These are phyloP conservation scores for Penicillium silybi DNA, from an alignment of 495 filamentous ascomycete genomes.

Conservation along the genomic window DNA sequence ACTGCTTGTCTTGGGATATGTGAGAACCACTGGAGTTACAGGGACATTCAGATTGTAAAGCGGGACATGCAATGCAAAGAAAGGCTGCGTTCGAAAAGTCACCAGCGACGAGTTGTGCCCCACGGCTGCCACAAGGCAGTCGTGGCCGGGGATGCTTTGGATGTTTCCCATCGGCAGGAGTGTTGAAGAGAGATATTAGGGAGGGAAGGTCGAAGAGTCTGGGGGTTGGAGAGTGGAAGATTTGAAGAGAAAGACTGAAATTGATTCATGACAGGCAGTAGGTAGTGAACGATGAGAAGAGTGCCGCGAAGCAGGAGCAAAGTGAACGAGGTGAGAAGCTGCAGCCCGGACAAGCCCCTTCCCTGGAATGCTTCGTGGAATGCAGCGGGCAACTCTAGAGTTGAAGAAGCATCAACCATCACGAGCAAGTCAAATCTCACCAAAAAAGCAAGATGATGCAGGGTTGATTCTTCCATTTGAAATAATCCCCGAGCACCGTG, in stretches of 20 bases:
- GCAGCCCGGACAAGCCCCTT: not conserved
- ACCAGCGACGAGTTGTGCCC: conserved; percentile 5
- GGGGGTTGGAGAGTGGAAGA: not conserved
- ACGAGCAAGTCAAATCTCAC: not conserved
- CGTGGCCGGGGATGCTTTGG: conserved; percentile 9
- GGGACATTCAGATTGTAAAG: conserved; percentile 61
- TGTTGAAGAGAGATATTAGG: not conserved
- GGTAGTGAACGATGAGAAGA: too few species aligned
- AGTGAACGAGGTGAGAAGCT: not conserved
- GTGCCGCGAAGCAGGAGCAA: not conserved
- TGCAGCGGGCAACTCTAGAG: not conserved
- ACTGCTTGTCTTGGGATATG: conserved; percentile 51
- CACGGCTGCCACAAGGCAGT: conserved; percentile 14
- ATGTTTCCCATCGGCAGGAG: conserved; percentile 4
- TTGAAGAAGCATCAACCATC: too few species aligned
- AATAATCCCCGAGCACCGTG: not conserved
- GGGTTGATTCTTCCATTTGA: not conserved
- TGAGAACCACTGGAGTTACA: conserved; percentile 59
- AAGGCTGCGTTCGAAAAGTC: conserved; percentile 6
- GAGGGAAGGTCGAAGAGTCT: not conserved
- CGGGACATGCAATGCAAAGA: not conserved
- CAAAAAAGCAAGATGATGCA: not conserved
- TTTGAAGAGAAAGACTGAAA: not conserved
- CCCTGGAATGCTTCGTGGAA: not conserved
- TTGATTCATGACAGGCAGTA: not conserved